Evolutionary conservation across 805 yeast genomes (phyloP), one percentile per base, ranked within the genome.

Genomic region (Grigorovia humatica): DNA sequence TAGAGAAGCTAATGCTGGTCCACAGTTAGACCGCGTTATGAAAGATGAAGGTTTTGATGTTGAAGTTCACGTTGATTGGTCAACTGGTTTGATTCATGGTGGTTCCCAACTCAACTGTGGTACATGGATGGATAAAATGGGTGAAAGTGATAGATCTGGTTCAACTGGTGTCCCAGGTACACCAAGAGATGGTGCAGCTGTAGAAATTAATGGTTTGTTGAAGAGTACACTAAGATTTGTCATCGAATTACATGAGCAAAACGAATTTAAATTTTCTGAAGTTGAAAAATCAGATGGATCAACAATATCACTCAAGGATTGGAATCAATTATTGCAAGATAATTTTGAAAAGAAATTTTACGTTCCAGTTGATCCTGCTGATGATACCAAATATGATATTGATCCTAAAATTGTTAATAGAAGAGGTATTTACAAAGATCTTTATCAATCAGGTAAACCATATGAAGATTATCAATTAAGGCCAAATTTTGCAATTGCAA

Each of bases 81-180:
- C 72, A 0, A 89, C 86, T 12, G 99, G 99, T 1, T 70, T 93
- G 32, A 72, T 90, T 4, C 85, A 81, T 66, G 99, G 98, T 46
- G 98, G 99, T 1, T 86, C 87, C 48, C 96, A 86, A 67, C 80
- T 70, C 66, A 91, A 91, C 65, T 91, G 99, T 72, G 99, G 99
- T 20, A 93, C 99, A 0, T 91, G 99, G 99, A 91, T 90, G 96
- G 99, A 91, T 70, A 91, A 91, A 70, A 91, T 91, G 98, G 99
- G 99, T 27, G 98, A 93, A 70, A 86, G 96, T 62, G 81, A 68
- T 40, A 74, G 70, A 51, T 96, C 98, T 0, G 83, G 85, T 1
- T 83, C 81, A 53, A 85, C 83, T 59, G 99, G 99, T n/a, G 73
- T 79, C 40, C 99, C 99, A 1, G 99, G 98, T 1, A 91, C 98